Evolutionary conservation across 805 yeast genomes (phyloP).

Genomic region (Sugiyamaella chiloensis): DNA sequence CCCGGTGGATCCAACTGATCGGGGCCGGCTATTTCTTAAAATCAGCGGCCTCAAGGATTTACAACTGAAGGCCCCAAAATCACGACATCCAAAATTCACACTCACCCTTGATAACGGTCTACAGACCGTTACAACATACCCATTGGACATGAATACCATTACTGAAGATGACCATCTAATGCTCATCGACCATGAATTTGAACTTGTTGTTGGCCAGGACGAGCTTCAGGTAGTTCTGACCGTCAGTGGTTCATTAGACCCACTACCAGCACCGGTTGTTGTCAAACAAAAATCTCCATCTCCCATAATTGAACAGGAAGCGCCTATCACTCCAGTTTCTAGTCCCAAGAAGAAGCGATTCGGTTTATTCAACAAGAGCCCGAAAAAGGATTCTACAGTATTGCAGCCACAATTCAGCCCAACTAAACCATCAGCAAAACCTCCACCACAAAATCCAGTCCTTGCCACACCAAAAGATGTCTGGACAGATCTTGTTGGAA

Average conservation of each 20-base stretch:
- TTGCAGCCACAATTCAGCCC: not conserved
- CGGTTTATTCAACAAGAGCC: conserved; percentile 17
- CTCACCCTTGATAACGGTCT: conserved; percentile 69
- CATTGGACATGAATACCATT: conserved; percentile 26
- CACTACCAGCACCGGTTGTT: conserved; percentile 11
- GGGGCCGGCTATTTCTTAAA: conserved; percentile 28
- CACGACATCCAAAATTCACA: conserved; percentile 46
- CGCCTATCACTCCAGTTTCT: conserved; percentile 1
- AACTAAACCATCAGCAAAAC: conserved; percentile 1
- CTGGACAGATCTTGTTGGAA: conserved; percentile 21
- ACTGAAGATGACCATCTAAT: conserved; percentile 22
- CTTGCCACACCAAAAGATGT: conserved; percentile 10
- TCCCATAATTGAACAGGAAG: not conserved
- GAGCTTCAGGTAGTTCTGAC: conserved; percentile 66
- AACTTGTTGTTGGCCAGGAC: conserved; percentile 57
- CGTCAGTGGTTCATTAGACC: conserved; percentile 48
- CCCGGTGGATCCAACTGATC: conserved; percentile 22
- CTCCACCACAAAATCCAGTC: conserved; percentile 8
- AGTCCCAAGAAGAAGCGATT: conserved; percentile 23
- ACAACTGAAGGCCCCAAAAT: conserved; percentile 38
- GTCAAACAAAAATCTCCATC: not conserved
- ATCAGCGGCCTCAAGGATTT: conserved; percentile 32
- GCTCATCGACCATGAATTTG: conserved; percentile 70
- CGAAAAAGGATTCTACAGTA: conserved; percentile 14
- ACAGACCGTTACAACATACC: conserved; percentile 68